Evolutionary conservation across 805 yeast species (phyloP).

Genomic region (Diddensiella caesifluorescens): DNA sequence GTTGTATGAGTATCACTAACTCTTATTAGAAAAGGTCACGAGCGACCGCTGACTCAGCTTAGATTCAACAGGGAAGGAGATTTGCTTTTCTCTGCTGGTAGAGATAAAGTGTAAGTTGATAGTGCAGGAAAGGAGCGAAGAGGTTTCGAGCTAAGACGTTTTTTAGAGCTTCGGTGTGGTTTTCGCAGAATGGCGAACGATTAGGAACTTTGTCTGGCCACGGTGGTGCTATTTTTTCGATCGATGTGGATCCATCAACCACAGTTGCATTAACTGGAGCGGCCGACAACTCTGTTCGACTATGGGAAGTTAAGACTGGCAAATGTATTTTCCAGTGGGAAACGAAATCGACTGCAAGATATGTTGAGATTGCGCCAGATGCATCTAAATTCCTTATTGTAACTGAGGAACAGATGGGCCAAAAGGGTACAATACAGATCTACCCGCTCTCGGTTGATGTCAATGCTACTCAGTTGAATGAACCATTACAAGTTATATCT

Average conservation of each 20-base stretch:
- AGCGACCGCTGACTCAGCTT: constrained; percentile 95
- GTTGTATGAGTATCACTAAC: background rate
- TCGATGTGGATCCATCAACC: constrained; percentile 74
- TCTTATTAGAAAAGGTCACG: constrained; percentile 63
- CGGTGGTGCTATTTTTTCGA: constrained; percentile 91
- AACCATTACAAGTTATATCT: constrained; percentile 55
- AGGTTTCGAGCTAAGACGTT: background rate
- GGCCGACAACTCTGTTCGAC: constrained; percentile 78
- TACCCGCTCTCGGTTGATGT: constrained; percentile 55
- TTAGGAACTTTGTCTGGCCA: constrained; percentile 88
- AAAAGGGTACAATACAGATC: constrained; percentile 67
- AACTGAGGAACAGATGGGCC: constrained; percentile 90
- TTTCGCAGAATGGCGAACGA: constrained; percentile 91
- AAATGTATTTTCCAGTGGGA: constrained; percentile 66
- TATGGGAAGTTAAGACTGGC: constrained; percentile 83
- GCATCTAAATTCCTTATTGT: constrained; percentile 65
- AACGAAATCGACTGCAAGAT: constrained; percentile 79
- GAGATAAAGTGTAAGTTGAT: constrained; percentile 57
- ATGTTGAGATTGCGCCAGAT: constrained; percentile 79
- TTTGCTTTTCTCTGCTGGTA: constrained; percentile 82
- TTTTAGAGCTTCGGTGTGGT: constrained; percentile 76
- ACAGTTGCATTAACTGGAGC: constrained; percentile 77
- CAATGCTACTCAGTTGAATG: constrained; percentile 39
- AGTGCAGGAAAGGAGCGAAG: background rate
- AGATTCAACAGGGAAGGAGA: constrained; percentile 96